A percentile compares a stretch with the other conserved stretches of the same genome.
Evolutionary conservation across 495 filamentous ascomycete genomes (phyloP).

Genomic region (Xylaria grammica): DNA sequence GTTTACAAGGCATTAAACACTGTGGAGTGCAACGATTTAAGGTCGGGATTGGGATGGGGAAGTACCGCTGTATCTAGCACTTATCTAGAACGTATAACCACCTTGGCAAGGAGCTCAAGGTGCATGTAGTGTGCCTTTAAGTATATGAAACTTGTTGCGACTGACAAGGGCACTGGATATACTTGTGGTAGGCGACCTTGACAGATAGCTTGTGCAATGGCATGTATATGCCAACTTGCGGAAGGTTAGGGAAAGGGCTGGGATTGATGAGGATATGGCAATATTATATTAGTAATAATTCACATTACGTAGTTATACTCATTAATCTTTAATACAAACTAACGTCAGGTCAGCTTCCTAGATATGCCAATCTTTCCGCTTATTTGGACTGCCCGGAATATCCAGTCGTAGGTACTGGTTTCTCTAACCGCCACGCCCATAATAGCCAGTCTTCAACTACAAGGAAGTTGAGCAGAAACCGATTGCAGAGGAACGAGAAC

Average conservation of each 20-base stretch:
- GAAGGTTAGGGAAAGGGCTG: not conserved
- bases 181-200: too few species aligned
- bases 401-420: conserved; percentile 50
- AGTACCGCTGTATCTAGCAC: too few species aligned
- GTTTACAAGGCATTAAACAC: too few species aligned
- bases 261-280: not conserved
- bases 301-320: conserved; percentile 21
- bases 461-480: conserved; percentile 62
- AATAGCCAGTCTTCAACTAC: conserved; percentile 70
- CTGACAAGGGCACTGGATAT: too few species aligned
- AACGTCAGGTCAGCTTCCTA: not conserved
- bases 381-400: conserved; percentile 25
- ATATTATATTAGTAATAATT: conserved; percentile 21
- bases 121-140: too few species aligned
- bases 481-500: conserved; percentile 64
- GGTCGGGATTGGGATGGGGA: too few species aligned
- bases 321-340: conserved; percentile 34
- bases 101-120: too few species aligned
- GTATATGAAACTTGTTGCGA: too few species aligned
- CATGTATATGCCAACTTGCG: too few species aligned
- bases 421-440: conserved; percentile 65
- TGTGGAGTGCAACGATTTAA: too few species aligned
- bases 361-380: not conserved
- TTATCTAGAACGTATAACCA: too few species aligned
- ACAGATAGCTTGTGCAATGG: too few species aligned